A percentile compares a stretch with the other conserved stretches of the same genome.
Evolutionary conservation across 2,329 filamentous ascomycete genomes (phyloP).

Genomic region (Zymoseptoria passerinii): DNA sequence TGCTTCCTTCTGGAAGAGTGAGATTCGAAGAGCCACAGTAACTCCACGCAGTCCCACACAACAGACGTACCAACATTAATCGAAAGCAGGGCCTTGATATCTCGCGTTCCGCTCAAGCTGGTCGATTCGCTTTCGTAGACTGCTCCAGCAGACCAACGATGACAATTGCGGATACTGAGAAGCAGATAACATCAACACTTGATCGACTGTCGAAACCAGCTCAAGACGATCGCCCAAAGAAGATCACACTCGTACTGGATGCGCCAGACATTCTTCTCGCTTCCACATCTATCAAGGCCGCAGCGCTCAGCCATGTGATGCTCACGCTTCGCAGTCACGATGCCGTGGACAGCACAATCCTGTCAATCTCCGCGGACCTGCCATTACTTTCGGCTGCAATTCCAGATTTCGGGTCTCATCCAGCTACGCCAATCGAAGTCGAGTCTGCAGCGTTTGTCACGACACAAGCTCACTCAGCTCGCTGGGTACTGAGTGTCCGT

Average conservation of each 20-base stretch:
- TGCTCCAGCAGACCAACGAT: constrained; percentile 42
- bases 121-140: constrained; percentile 65
- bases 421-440: constrained; percentile 57
- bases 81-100: constrained; percentile 59
- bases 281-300: constrained; percentile 20
- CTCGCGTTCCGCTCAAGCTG: constrained; percentile 48
- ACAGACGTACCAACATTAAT: neutral
- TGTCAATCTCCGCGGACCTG: constrained; percentile 64
- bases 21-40: constrained; percentile 34
- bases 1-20: constrained; percentile 67
- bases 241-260: constrained; percentile 39
- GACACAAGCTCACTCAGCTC: constrained; percentile 64
- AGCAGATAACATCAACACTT: constrained; percentile 6
- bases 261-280: constrained; percentile 37
- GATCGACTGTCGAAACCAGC: neutral
- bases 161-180: constrained; percentile 7
- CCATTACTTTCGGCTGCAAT: constrained; percentile 51
- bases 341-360: constrained; percentile 57
- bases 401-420: neutral
- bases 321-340: constrained; percentile 21
- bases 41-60: neutral
- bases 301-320: constrained; percentile 24
- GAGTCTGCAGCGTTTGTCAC: constrained; percentile 64
- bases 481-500: constrained; percentile 62
- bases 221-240: constrained; percentile 5